Percentiles rank a stretch among this genome's conserved stretches.
phyloP scores from a whole-genome alignment of 106 monocot genomes.

The Dioscorea alata region DNA sequence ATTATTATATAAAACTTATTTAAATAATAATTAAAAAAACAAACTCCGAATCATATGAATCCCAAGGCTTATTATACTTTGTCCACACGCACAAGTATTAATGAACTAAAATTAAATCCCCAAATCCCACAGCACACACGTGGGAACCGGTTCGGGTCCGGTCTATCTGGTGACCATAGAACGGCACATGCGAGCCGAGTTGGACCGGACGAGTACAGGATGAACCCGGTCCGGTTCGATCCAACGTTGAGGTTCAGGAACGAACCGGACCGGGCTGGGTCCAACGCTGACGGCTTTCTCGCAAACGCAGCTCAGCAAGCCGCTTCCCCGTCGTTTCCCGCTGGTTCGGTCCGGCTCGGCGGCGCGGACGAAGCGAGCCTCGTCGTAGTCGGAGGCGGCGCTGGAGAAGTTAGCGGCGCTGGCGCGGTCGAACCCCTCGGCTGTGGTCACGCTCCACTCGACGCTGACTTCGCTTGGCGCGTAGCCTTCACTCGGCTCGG shows the following conservation, averaged over 20 bases:
- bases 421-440: constrained; percentile 10
- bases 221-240: neutral
- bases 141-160: no score
- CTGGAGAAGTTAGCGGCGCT: constrained; percentile 61
- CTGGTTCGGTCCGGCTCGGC: constrained; percentile 11
- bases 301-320: constrained; percentile 38
- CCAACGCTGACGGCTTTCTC: constrained; percentile 57
- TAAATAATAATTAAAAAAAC: no score
- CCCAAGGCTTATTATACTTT: no score
- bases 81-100: no score
- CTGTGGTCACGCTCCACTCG: constrained; percentile 13
- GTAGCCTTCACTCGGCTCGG: constrained; percentile 72
- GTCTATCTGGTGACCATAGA: no score
- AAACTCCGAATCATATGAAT: no score
- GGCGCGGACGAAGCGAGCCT: constrained; percentile 20
- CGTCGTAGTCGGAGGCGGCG: constrained; percentile 30
- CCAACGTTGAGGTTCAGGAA: neutral
- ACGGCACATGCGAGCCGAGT: no score
- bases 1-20: no score
- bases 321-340: constrained; percentile 2
- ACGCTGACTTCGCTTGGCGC: constrained; percentile 64
- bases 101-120: no score
- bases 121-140: no score
- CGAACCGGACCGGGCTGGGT: neutral
- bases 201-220: no score